These are phyloP conservation scores for Fraxinus baroniana DNA, from an alignment of 305 asterid species.

Conservation along the genomic window DNA sequence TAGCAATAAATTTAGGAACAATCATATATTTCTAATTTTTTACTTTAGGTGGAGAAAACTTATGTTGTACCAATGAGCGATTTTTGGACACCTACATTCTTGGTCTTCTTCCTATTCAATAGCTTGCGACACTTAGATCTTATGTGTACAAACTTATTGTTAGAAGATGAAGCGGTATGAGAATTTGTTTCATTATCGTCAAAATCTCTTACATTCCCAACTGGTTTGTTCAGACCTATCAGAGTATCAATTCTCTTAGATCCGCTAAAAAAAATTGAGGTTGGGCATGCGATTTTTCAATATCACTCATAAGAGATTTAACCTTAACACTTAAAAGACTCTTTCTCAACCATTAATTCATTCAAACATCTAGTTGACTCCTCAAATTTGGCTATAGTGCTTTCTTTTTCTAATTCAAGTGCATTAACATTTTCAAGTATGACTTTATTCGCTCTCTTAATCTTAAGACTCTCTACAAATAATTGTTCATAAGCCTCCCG, in stretches of 20 bases:
- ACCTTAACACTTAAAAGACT: background rate
- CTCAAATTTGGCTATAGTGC: background rate
- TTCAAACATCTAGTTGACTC: background rate
- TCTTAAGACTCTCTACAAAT: no score
- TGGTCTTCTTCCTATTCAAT: no score
- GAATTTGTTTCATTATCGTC: no score
- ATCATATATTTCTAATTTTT: no score
- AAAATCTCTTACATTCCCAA: background rate
- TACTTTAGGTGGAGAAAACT: no score
- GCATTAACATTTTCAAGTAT: background rate
- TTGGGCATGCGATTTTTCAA: background rate
- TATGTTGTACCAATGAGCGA: no score
- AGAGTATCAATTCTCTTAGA: background rate
- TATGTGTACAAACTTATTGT: no score
- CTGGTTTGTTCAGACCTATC: background rate
- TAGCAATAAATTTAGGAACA: no score
- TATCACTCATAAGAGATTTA: background rate
- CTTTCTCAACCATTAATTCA: background rate
- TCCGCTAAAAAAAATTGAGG: background rate
- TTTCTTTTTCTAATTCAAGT: background rate
- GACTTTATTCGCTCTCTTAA: background rate
- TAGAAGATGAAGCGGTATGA: no score
- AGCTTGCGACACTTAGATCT: no score
- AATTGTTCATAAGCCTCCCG: background rate
- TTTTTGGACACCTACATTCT: no score